Base-by-base conservation (phyloP, 108 stramenopile species). In the Nannochloropsis salina region DNA sequence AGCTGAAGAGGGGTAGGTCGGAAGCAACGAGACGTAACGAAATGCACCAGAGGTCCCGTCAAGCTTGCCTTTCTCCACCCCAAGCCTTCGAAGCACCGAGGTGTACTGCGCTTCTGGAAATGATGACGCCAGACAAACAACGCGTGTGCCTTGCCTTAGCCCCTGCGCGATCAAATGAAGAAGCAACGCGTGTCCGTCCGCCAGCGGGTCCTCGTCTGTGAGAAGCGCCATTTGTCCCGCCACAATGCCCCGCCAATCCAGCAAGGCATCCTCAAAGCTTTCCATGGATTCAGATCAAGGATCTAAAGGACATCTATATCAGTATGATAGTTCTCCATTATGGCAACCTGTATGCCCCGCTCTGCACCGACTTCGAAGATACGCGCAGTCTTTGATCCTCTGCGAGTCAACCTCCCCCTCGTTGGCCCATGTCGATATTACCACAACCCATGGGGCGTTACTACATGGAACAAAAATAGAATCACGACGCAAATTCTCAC, bases 171-270 rank as follows among this genome's bases (percentile, higher is more conserved):
- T 15, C 61, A 74, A 74, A 0, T 74, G 61, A 4, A 74, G 8
- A n/a, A 74, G 61, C 61, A 74, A 74, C 20, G 61, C 61, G n/a
- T 74, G 61, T n/a, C 61, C 61, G 61, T 74, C 61, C 61, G 61
- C 61, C 61, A 74, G 61, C 15, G 61, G 61, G n/a, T 74, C 61
- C 8, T 74, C 61, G 61, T 74, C 61, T n/a, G 61, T 74, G 3
- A 74, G 61, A 15, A 74, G n/a, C 15, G 61, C n/a, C 61, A n/a
- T 74, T n/a, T 74, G 20, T 15, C 61, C 61, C 61, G 61, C 20
- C 61, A 74, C 3, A 6, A 74, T 15, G 61, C 61, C 61, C 61
- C 61, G 61, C 61, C 61, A 74, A 1, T n/a, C 61, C 20, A 74
- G 20, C 61, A 74, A 8, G 61, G 61, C 61, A 15, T 74, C 61